phyloP scores from a whole-genome alignment of 148 eudicot species.

The Fagopyrum homotropicum region DNA sequence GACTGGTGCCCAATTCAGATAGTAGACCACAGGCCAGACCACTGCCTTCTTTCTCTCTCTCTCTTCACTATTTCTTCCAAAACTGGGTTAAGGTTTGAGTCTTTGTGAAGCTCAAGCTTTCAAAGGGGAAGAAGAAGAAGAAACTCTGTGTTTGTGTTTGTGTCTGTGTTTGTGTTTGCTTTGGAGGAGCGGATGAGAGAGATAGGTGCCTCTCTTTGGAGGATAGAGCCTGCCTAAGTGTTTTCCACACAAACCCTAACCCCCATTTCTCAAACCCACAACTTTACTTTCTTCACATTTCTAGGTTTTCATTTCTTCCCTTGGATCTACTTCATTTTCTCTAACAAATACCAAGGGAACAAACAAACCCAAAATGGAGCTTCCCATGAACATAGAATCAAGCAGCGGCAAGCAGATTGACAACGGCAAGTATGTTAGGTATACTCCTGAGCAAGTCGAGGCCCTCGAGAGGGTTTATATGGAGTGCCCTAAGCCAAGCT shows the following conservation, averaged over 20 bases:
- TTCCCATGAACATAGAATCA: slow-evolving; percentile 14
- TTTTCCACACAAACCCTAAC: slow-evolving; percentile 4
- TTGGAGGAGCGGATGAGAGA: slow-evolving; percentile 14
- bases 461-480: slow-evolving; percentile 18
- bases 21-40: slow-evolving; percentile 13
- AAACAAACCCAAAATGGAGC: slow-evolving; percentile 6
- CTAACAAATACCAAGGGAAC: not conserved
- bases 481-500: slow-evolving; percentile 23
- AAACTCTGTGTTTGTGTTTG: not conserved
- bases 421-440: slow-evolving; percentile 20
- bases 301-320: slow-evolving; percentile 6
- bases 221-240: slow-evolving; percentile 22
- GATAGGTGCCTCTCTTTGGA: slow-evolving; percentile 17
- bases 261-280: not conserved
- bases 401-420: slow-evolving; percentile 16
- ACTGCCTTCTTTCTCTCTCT: not conserved
- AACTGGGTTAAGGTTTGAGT: not conserved
- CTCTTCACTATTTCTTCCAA: slow-evolving; percentile 9
- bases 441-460: slow-evolving; percentile 21
- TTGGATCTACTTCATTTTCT: slow-evolving; percentile 4
- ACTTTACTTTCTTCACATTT: not conserved
- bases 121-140: not conserved
- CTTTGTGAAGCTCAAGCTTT: not conserved
- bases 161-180: not conserved
- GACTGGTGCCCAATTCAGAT: slow-evolving; percentile 14